phyloP scores from a whole-genome alignment of 1,284 basidiomycete species.

The Exobasidium cylindrosporum region DNA sequence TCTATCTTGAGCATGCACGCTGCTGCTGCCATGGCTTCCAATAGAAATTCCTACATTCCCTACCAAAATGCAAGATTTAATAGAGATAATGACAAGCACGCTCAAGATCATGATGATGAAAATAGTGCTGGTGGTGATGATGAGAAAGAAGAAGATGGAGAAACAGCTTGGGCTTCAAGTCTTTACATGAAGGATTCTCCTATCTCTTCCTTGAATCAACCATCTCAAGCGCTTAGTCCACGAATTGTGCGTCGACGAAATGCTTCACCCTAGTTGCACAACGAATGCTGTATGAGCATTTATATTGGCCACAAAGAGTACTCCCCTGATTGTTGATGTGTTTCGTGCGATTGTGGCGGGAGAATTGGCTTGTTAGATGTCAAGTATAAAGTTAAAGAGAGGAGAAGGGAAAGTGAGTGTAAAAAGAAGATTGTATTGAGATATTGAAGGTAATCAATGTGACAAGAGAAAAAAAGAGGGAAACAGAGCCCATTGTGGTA shows the following conservation, averaged over 20 bases:
- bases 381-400: no score
- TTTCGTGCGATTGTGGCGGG: background rate
- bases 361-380: background rate
- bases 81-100: no score
- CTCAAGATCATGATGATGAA: no score
- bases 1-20: conserved; percentile 19
- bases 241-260: background rate
- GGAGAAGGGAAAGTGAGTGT: no score
- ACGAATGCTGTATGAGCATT: background rate
- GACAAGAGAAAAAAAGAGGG: no score
- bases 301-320: background rate
- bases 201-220: background rate
- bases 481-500: background rate
- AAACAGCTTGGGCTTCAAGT: background rate
- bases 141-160: background rate
- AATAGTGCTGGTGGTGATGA: background rate
- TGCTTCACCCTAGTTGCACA: background rate
- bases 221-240: background rate
- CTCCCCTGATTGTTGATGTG: background rate
- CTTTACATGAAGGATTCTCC: background rate
- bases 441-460: no score
- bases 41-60: background rate
- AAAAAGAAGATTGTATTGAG: no score
- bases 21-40: conserved; percentile 5
- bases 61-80: no score